phyloP scores from a whole-genome alignment of 2,329 filamentous ascomycete genomes.

The Trichophyton verrucosum region DNA sequence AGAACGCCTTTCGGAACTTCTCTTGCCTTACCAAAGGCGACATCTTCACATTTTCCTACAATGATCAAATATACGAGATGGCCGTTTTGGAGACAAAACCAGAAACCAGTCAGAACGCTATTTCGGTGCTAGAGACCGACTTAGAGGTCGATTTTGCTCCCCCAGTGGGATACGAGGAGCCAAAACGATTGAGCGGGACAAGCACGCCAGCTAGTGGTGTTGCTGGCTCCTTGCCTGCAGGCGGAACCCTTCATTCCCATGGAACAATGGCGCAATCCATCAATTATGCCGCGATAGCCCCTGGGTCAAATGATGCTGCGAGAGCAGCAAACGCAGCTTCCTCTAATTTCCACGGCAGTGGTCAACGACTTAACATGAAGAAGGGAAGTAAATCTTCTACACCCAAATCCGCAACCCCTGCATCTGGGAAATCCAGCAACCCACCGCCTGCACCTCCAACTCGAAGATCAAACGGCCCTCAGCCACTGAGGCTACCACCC shows the following conservation, averaged over 20 bases:
- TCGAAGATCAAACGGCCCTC: conserved; percentile 59
- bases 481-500: conserved; percentile 68
- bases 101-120: conserved; percentile 62
- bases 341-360: conserved; percentile 67
- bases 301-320: conserved; percentile 54
- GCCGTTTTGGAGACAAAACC: conserved; percentile 91
- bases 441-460: conserved; percentile 29
- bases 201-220: conserved; percentile 62
- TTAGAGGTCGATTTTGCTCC: conserved; percentile 91
- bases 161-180: conserved; percentile 88
- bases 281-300: conserved; percentile 85
- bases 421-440: conserved; percentile 44
- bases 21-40: conserved; percentile 87
- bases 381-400: conserved; percentile 65
- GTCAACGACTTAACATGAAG: conserved; percentile 71
- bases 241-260: conserved; percentile 66
- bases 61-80: conserved; percentile 85
- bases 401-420: conserved; percentile 61
- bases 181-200: conserved; percentile 64
- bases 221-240: conserved; percentile 45
- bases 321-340: conserved; percentile 50
- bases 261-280: conserved; percentile 97
- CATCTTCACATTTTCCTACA: conserved; percentile 92
- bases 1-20: conserved; percentile 93
- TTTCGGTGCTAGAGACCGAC: conserved; percentile 93